A percentile compares a stretch with the other conserved stretches of the same genome.
Evolutionary conservation across 148 eudicot genomes (phyloP).

Genomic region (Rhododendron griersonianum): DNA sequence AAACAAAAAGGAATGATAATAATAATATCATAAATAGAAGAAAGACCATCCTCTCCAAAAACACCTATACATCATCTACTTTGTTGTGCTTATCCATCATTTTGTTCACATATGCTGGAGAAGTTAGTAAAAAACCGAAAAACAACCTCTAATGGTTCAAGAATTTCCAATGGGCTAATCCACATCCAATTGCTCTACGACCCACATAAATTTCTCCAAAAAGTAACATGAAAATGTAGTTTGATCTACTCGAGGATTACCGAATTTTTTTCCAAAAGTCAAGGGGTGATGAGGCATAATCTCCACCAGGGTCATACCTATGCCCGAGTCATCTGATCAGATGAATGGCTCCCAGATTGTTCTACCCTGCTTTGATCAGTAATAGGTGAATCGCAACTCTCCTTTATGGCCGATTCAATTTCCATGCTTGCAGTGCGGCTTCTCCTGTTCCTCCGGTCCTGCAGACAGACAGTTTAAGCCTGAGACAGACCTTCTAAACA

Average conservation of each 20-base stretch:
- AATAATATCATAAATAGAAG: not conserved
- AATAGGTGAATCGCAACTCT: constrained; percentile 48
- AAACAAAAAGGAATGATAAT: not conserved
- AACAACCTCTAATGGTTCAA: not conserved
- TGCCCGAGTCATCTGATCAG: constrained; percentile 22
- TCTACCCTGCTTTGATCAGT: constrained; percentile 30
- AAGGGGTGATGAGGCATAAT: not conserved
- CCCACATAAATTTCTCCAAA: not conserved
- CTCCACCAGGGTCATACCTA: constrained; percentile 7
- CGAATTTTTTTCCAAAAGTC: not conserved
- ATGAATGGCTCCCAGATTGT: constrained; percentile 27
- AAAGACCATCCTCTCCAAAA: not conserved
- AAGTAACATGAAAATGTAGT: not conserved
- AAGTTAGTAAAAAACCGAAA: not conserved
- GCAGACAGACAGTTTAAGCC: constrained; percentile 15
- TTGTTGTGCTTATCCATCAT: not conserved
- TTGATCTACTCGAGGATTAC: constrained; percentile 1
- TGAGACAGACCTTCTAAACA: not conserved
- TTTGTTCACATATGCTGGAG: not conserved
- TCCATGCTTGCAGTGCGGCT: constrained; percentile 81
- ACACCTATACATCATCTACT: constrained; percentile 8
- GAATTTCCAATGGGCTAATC: constrained; percentile 1
- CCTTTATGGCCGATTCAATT: constrained; percentile 51
- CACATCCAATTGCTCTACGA: not conserved
- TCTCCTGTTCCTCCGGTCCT: constrained; percentile 78